Evolutionary conservation across 345 rosid genomes (phyloP).

Genomic region (Sisymbrium irio): DNA sequence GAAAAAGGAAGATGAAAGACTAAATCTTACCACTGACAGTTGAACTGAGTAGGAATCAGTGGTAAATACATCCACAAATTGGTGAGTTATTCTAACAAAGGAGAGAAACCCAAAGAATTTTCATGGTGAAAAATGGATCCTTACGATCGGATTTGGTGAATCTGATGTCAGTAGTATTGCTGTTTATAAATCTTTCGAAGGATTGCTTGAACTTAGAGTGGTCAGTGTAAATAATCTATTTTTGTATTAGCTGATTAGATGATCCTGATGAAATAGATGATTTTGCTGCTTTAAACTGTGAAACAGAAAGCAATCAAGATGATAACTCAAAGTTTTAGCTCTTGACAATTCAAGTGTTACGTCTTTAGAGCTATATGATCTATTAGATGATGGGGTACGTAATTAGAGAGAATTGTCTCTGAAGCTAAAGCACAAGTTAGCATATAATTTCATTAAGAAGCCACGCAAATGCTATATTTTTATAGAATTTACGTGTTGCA

Average conservation of each 20-base stretch:
- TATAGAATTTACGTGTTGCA: conserved; percentile 32
- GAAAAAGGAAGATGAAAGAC: too few species aligned
- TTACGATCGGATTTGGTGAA: too few species aligned
- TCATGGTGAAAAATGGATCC: too few species aligned
- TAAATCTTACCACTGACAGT: too few species aligned
- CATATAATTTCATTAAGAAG: background rate
- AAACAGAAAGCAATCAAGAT: conserved; percentile 52
- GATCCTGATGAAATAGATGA: conserved; percentile 96
- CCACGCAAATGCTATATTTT: background rate
- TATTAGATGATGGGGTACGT: conserved; percentile 91
- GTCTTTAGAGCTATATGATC: conserved; percentile 86
- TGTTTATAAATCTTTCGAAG: too few species aligned
- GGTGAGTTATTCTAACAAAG: too few species aligned
- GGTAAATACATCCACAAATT: too few species aligned
- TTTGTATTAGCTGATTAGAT: conserved; percentile 54
- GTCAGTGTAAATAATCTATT: too few species aligned
- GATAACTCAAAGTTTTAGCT: conserved; percentile 58
- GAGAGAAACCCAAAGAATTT: too few species aligned
- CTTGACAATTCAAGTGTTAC: conserved; percentile 73
- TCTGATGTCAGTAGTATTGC: too few species aligned
- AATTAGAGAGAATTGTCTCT: conserved; percentile 6
- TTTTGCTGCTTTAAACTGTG: conserved; percentile 62
- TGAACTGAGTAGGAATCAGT: too few species aligned
- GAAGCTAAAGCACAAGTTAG: conserved; percentile 4
- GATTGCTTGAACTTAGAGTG: too few species aligned